Evolutionary conservation across 305 asterid genomes (phyloP).

Genomic region (Fraxinus paxiana): DNA sequence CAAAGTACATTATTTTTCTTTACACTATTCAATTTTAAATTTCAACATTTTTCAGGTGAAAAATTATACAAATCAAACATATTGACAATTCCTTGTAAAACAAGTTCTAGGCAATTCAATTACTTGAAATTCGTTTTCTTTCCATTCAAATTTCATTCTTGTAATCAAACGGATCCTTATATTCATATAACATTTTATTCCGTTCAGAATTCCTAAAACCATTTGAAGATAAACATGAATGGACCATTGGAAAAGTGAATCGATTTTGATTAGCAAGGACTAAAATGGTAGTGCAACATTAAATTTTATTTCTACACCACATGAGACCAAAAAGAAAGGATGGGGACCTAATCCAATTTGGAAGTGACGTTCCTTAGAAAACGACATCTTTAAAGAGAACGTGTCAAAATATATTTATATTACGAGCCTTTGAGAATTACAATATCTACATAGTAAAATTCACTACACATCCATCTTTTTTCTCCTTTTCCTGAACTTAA

Average conservation of each 20-base stretch:
- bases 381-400: not conserved
- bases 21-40: too few species aligned
- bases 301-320: too few species aligned
- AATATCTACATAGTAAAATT: not conserved
- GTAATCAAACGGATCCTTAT: not conserved
- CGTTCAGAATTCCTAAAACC: not conserved
- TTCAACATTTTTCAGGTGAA: too few species aligned
- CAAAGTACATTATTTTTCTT: too few species aligned
- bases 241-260: not conserved
- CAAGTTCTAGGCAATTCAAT: too few species aligned
- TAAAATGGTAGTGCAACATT: not conserved
- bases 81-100: too few species aligned
- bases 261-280: not conserved
- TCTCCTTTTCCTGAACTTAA: not conserved
- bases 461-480: not conserved
- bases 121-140: too few species aligned
- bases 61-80: too few species aligned
- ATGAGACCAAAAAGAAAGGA: not conserved
- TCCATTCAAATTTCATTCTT: too few species aligned
- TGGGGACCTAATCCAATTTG: not conserved
- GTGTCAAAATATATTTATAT: not conserved
- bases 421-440: not conserved
- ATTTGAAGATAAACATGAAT: not conserved
- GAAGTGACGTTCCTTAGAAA: not conserved
- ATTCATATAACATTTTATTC: not conserved